phyloP scores from a whole-genome alignment of 108 stramenopile species.

The Fragilariopsis cylindrus region DNA sequence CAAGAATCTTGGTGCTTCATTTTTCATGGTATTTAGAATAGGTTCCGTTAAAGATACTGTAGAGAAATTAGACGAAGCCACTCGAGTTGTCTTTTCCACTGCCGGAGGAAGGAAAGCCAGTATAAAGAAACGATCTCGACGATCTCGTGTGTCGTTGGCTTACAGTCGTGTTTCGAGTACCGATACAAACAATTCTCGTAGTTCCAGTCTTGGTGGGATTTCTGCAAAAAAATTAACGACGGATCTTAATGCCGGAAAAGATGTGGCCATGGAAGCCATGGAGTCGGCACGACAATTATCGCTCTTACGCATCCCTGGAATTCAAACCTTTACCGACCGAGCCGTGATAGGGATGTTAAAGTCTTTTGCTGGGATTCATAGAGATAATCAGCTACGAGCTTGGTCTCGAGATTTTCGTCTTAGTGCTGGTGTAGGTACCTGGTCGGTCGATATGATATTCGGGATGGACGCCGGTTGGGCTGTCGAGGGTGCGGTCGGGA shows the following conservation, averaged over 20 bases:
- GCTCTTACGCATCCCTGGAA: slow-evolving; percentile 76
- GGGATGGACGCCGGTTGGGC: slow-evolving; percentile 98
- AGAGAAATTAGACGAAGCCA: slow-evolving; percentile 75
- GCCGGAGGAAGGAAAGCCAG: slow-evolving; percentile 25
- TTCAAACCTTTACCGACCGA: slow-evolving; percentile 75
- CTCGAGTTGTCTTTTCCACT: slow-evolving; percentile 69
- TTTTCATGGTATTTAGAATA: slow-evolving; percentile 92
- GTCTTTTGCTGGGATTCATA: slow-evolving; percentile 75
- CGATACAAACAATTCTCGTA: background rate
- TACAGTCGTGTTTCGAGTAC: slow-evolving; percentile 7
- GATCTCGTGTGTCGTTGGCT: slow-evolving; percentile 14
- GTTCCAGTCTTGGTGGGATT: slow-evolving; percentile 1
- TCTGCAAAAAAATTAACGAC: background rate
- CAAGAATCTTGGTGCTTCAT: slow-evolving; percentile 96
- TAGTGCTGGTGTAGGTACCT: slow-evolving; percentile 71
- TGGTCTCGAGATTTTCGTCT: slow-evolving; percentile 82
- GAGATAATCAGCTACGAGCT: slow-evolving; percentile 58
- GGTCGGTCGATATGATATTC: slow-evolving; percentile 79
- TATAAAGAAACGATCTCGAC: slow-evolving; percentile 56
- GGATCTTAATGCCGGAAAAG: slow-evolving; percentile 9
- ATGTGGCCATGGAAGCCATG: slow-evolving; percentile 19
- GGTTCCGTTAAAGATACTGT: slow-evolving; percentile 74
- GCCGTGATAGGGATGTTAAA: slow-evolving; percentile 80
- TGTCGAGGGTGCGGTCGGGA: slow-evolving; percentile 93
- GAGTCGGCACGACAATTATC: slow-evolving; percentile 50